These are phyloP conservation scores for Triticum aestivum DNA, from an alignment of 176 grass and related monocot species.

Conservation along the genomic window DNA sequence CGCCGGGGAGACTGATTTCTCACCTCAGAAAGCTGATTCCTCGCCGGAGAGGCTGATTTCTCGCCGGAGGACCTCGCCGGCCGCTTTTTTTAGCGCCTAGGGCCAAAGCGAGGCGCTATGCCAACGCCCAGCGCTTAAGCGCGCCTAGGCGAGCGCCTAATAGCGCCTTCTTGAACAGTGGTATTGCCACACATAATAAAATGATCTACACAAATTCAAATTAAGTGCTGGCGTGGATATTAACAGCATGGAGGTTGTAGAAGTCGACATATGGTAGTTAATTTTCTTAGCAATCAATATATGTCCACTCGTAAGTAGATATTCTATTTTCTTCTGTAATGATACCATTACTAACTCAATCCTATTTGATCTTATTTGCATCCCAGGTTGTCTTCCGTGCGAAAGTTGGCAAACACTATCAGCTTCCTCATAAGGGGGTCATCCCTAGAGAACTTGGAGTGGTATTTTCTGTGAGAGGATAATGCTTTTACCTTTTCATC, in stretches of 20 bases:
- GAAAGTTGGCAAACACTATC: slow-evolving; percentile 78
- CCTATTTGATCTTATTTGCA: slow-evolving; percentile 5
- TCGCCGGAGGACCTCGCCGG: no score
- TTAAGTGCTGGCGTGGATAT: not conserved
- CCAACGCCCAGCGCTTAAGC: no score
- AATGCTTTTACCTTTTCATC: slow-evolving; percentile 25
- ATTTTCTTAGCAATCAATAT: not conserved
- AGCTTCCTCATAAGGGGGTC: slow-evolving; percentile 91
- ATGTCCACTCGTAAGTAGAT: not conserved
- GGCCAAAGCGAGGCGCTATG: no score
- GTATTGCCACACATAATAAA: not conserved
- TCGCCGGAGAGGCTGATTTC: no score
- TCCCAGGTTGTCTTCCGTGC: slow-evolving; percentile 82
- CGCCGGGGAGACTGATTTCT: no score
- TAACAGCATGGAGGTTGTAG: not conserved
- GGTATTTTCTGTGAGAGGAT: slow-evolving; percentile 45
- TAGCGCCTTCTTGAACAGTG: no score
- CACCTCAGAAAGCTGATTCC: no score
- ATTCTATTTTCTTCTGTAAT: not conserved
- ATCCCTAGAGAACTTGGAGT: slow-evolving; percentile 99
- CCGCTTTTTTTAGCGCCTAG: no score
- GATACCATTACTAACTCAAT: not conserved
- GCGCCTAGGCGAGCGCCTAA: no score
- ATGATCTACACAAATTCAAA: not conserved
- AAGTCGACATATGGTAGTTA: not conserved